These are phyloP conservation scores for Mycena capillaripes DNA, from an alignment of 768 basidiomycete species.

Conservation along the genomic window DNA sequence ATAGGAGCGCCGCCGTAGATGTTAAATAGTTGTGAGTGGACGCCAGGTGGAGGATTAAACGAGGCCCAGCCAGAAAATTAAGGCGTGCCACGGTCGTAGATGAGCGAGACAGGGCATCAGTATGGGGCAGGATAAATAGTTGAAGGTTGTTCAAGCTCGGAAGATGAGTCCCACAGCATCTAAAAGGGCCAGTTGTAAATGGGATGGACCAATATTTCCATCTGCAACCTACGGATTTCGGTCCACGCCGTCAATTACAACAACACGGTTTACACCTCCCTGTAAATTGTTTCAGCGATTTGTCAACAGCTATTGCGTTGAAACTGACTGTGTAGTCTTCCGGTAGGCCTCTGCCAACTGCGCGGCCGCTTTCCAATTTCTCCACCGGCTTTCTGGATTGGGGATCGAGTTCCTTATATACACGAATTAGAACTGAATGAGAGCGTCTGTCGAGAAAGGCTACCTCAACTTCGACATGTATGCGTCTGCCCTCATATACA, in stretches of 20 bases:
- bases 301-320: neutral
- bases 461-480: conserved; percentile 85
- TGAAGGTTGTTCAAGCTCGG: conserved; percentile 82
- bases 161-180: conserved; percentile 89
- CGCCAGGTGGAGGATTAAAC: conserved; percentile 74
- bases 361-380: conserved; percentile 61
- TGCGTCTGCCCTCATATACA: conserved; percentile 76
- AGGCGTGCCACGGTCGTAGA: conserved; percentile 77
- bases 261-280: conserved; percentile 82
- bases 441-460: too few relatives aligned
- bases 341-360: conserved; percentile 73
- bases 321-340: conserved; percentile 69
- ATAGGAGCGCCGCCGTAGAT: conserved; percentile 70
- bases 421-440: too few relatives aligned
- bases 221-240: conserved; percentile 73
- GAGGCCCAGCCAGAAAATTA: conserved; percentile 87
- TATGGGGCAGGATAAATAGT: conserved; percentile 79
- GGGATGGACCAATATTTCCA: conserved; percentile 19
- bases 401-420: conserved; percentile 70
- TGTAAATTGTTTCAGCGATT: neutral
- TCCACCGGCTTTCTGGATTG: conserved; percentile 49
- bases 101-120: conserved; percentile 74
- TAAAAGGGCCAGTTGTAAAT: conserved; percentile 44
- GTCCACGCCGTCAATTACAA: conserved; percentile 88
- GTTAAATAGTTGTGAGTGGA: conserved; percentile 70